Percentiles rank a stretch among this genome's conserved stretches.
Evolutionary conservation across 2,329 filamentous ascomycete genomes (phyloP).

Genomic region (Pseudocercospora crystallina): DNA sequence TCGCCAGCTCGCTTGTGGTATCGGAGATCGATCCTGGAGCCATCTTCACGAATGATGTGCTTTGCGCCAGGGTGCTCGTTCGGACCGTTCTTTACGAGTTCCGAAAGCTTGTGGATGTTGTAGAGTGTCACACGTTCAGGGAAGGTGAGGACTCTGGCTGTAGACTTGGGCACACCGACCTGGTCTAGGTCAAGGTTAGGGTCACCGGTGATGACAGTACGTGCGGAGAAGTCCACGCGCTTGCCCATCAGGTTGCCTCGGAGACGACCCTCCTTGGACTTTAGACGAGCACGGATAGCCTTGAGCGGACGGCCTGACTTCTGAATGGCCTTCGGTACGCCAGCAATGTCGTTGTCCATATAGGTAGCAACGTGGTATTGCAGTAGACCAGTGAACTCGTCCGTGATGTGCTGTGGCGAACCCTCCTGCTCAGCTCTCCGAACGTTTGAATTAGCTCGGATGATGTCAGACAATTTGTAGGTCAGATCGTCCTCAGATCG

Average conservation of each 20-base stretch:
- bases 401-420: constrained; percentile 83
- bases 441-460: constrained; percentile 94
- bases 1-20: constrained; percentile 87
- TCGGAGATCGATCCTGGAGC: constrained; percentile 89
- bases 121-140: constrained; percentile 96
- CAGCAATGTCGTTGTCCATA: constrained; percentile 99
- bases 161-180: constrained; percentile 92
- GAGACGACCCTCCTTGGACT: constrained; percentile 97
- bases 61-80: constrained; percentile 94
- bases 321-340: constrained; percentile 88
- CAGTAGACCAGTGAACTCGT: constrained; percentile 85
- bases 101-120: constrained; percentile 90
- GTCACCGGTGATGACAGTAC: constrained; percentile 99
- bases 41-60: constrained; percentile 91
- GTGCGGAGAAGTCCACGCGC: constrained; percentile 97
- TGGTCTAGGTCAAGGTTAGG: constrained; percentile 95
- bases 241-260: constrained; percentile 99
- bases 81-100: constrained; percentile 87
- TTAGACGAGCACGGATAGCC: constrained; percentile 92
- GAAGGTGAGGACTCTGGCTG: constrained; percentile 89
- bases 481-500: constrained; percentile 98
- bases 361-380: constrained; percentile 99
- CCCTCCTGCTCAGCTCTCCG: constrained; percentile 87
- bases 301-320: constrained; percentile 97
- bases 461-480: constrained; percentile 97